phyloP scores from a whole-genome alignment of 441 rosid species.

The Jatropha multifida region DNA sequence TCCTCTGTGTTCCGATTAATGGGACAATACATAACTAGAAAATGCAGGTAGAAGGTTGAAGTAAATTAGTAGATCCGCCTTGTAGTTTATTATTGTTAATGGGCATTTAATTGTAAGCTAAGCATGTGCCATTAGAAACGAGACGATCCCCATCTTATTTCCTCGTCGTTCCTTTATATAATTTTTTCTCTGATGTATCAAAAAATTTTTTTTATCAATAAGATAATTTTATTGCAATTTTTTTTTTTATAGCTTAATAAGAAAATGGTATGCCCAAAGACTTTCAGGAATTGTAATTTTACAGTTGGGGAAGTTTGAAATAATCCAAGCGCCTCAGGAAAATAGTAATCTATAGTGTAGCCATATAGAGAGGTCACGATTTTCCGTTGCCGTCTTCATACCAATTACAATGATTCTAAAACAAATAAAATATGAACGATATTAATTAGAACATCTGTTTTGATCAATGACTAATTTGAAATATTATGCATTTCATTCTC shows the following conservation, averaged over 20 bases:
- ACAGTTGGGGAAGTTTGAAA: too few relatives aligned
- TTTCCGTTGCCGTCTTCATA: too few relatives aligned
- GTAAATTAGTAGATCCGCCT: neutral
- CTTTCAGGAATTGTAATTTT: too few relatives aligned
- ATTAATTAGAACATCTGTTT: too few relatives aligned
- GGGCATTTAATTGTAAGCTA: constrained; percentile 3
- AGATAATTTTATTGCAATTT: neutral
- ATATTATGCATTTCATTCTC: neutral
- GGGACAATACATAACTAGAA: neutral
- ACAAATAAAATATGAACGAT: too few relatives aligned
- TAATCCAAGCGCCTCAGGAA: too few relatives aligned
- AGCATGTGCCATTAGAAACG: constrained; percentile 5
- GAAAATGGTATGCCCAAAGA: neutral
- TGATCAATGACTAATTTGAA: too few relatives aligned
- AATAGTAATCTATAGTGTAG: too few relatives aligned
- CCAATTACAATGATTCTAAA: too few relatives aligned
- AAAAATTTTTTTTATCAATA: neutral
- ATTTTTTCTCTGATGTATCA: neutral
- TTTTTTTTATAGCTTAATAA: neutral
- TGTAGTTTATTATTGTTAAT: neutral
- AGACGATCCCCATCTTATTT: neutral
- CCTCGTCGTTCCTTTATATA: neutral
- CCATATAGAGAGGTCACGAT: too few relatives aligned
- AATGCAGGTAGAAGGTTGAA: constrained; percentile 4
- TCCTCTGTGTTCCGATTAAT: neutral